Base-by-base conservation (phyloP, 1,284 basidiomycete species). In the Blastosporella zonata region DNA sequence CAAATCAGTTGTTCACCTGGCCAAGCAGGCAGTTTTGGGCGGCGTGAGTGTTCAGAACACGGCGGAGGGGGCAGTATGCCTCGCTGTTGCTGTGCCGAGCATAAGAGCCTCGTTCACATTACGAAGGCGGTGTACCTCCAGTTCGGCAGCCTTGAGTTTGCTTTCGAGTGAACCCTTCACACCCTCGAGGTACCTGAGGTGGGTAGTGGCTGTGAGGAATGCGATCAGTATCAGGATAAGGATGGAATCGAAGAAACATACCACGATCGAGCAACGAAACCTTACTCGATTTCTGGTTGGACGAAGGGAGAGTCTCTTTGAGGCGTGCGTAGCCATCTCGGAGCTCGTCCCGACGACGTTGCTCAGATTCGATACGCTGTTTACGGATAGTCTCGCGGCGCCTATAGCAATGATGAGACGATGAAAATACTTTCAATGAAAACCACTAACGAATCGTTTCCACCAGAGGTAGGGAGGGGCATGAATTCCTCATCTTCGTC, bases 201-300 rank as follows among this genome's bases (percentile, higher is more conserved):
- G 87, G 44, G 78, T 82, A 53, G 85, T 87, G 37, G 87, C 87
- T 81, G 54, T 21, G 3, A 40, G 52, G 46, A 49, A 45, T 43
- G 47, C 17, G 27, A 56, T 61, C 45, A 50, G 27, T 52, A 51
- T 29, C 44, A 48, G 51, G 33, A 49, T 37, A 33, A n/a, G 17
- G 6, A 47, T 52, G n/a, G 47, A 45, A 33, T 29, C 17, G 27
- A 28, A 35, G 55, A 36, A n/a, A 75, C 82, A 49, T 63, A 85
- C 84, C 84, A 60, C 90, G 82, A 62, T 93, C 90, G 59, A 94
- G 79, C 50, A 93, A 73, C 53, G 82, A 87, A 46, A 90, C 85
- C 72, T 94, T 93, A 78, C 86, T 90, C 13, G 84, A 83, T 74
- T 92, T 89, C 77, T 93, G 90, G 73, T 89, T 90, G 41, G 86